Base-by-base conservation (phyloP, 2,329 filamentous ascomycete species). In the Fusarium pilosicola region DNA sequence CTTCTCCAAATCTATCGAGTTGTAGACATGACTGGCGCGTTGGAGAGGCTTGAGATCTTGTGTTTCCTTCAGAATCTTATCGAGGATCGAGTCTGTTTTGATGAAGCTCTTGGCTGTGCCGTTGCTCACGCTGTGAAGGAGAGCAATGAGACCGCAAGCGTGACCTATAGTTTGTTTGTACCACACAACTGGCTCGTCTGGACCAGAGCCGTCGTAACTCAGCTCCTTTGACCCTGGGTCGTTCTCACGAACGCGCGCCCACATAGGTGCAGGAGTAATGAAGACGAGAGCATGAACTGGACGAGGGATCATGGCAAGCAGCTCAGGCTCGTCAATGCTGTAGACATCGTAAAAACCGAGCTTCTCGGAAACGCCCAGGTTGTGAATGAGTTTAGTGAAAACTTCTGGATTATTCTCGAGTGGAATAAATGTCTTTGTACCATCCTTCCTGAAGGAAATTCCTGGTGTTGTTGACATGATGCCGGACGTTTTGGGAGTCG, bases 81-180 rank as follows among this genome's bases (percentile, higher is more conserved):
- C 87, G 17, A 94, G 83, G 49, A 87, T 83, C 18, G 88, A 91
- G 22, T 82, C 85, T 10, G 85, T 81, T 17, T 82, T 74, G 61
- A 96, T 87, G 67, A 88, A 85, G 6, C 82, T 79, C 24, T 87
- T 84, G 0, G 91, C 88, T 8, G 85, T 85, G 3, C 93, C 93
- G 80, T 96, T 97, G 56, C 88, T 88, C 2, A 93, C 87, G 22
- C 89, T 89, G 80, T 97, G 94, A 14, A 97, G 81, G 10, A 96
- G 85, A 0, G 91, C 94, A 78, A 95, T 94, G 28, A 95, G 87
- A 2, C 94, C 94, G 79, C 94, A 97, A 2, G 94, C 93, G 79
- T 96, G 92, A 65, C 90, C 89, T 77, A 97, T 96, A 1, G 93
- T 96, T 82, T 97, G 94, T 78, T 91, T 91, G 84, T 94, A 96